Percentiles rank a stretch among this genome's conserved stretches.
Conservation (phyloP, 305 asterid species). For the Striga hermonthica region DNA sequence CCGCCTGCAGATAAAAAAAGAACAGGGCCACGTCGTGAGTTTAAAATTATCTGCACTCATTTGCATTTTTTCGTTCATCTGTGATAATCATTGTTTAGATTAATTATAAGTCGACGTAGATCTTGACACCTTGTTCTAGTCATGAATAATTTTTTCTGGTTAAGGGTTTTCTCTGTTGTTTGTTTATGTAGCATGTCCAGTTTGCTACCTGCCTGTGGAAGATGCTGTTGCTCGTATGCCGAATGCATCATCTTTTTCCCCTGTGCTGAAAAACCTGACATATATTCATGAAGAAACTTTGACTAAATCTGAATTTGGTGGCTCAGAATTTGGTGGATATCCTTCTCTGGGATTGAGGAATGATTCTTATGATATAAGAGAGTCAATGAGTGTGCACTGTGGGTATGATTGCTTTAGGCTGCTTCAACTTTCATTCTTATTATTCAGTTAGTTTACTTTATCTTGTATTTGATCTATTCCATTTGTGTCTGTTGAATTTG, state of each 20-base stretch:
- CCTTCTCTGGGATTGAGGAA: slow-evolving; percentile 63
- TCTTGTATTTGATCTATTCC: background rate
- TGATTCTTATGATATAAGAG: slow-evolving; percentile 70
- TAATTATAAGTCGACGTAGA: background rate
- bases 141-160: background rate
- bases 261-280: slow-evolving; percentile 53
- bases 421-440: slow-evolving; percentile 2
- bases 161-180: slow-evolving; percentile 22
- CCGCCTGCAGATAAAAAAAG: slow-evolving; percentile 84
- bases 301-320: slow-evolving; percentile 73
- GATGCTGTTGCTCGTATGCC: slow-evolving; percentile 70
- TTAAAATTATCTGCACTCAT: slow-evolving; percentile 21
- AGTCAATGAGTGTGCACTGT: slow-evolving; percentile 75
- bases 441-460: background rate
- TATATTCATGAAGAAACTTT: slow-evolving; percentile 61
- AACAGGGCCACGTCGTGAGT: slow-evolving; percentile 86
- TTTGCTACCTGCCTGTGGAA: slow-evolving; percentile 81
- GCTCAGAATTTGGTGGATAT: slow-evolving; percentile 87
- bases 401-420: slow-evolving; percentile 51
- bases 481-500: slow-evolving; percentile 23
- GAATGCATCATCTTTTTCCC: slow-evolving; percentile 65
- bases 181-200: slow-evolving; percentile 71
- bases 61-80: background rate
- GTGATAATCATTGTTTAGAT: background rate
- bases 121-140: background rate